Evolutionary conservation across 2,329 filamentous ascomycete genomes (phyloP).

Genomic region (Fusarium duplospermum): DNA sequence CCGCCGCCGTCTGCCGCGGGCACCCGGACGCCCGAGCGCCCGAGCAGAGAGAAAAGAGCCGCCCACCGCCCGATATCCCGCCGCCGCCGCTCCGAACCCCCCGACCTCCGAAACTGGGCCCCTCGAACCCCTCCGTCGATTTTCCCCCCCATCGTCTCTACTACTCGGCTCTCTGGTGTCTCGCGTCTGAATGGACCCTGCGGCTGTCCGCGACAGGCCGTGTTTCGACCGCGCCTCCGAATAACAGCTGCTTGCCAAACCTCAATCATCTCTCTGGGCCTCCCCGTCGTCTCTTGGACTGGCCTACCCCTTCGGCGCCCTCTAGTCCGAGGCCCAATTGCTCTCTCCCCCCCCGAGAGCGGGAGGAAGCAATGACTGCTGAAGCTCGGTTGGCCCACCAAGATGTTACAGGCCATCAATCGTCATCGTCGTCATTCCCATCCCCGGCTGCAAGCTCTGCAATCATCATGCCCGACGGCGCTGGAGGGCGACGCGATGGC

Average conservation of each 20-base stretch:
- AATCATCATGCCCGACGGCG: conserved; percentile 43
- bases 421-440: conserved; percentile 41
- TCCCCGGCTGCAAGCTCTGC: conserved; percentile 42
- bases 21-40: conserved; percentile 45
- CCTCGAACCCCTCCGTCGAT: conserved; percentile 20
- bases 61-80: conserved; percentile 35
- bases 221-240: conserved; percentile 44
- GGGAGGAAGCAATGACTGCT: conserved; percentile 51
- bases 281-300: conserved; percentile 1
- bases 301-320: conserved; percentile 9
- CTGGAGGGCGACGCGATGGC: conserved; percentile 46
- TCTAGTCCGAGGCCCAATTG: conserved; percentile 36
- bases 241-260: conserved; percentile 27
- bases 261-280: conserved; percentile 10
- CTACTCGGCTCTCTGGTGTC: conserved; percentile 29
- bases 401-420: conserved; percentile 52
- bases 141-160: conserved; percentile 14
- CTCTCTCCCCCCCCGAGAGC: conserved; percentile 32
- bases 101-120: conserved; percentile 37
- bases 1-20: conserved; percentile 42
- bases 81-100: conserved; percentile 25
- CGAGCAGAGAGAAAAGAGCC: conserved; percentile 42
- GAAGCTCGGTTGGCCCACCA: conserved; percentile 52
- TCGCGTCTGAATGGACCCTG: conserved; percentile 44
- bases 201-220: conserved; percentile 40